Conservation (phyloP, 352 stramenopile genomes). For the Pythium apleroticum region DNA sequence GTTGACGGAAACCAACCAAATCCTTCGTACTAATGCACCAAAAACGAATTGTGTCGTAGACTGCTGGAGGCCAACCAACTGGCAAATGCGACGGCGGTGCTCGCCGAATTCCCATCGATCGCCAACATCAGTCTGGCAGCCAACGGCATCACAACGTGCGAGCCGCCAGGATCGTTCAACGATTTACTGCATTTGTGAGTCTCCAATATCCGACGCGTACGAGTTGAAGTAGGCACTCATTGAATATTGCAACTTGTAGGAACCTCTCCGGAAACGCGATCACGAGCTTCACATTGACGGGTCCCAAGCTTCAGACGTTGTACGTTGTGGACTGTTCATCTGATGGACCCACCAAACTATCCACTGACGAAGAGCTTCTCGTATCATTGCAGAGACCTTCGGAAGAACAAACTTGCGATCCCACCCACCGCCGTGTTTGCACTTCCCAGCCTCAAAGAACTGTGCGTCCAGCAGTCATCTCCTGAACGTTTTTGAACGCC, state of each 20-base stretch:
- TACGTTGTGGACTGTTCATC: not conserved
- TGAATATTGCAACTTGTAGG: not conserved
- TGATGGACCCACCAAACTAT: too few relatives aligned
- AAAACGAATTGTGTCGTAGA: not conserved
- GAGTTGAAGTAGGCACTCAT: not conserved
- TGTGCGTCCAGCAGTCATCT: conserved; percentile 15
- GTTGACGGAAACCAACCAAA: not conserved
- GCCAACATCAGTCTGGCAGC: conserved; percentile 10
- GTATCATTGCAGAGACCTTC: conserved; percentile 19
- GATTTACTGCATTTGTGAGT: conserved; percentile 14
- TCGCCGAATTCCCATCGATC: conserved; percentile 9
- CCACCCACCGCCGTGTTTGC: conserved; percentile 17
- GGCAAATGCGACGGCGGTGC: conserved; percentile 3
- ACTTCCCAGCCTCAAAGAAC: conserved; percentile 8
- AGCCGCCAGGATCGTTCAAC: not conserved
- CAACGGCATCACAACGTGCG: conserved; percentile 13
- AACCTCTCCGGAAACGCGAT: conserved; percentile 24
- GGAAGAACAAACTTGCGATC: conserved; percentile 13
- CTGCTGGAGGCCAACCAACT: conserved; percentile 17
- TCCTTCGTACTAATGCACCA: too few relatives aligned
- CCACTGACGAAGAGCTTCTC: too few relatives aligned
- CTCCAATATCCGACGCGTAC: not conserved
- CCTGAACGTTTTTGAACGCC: not conserved
- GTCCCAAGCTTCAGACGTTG: conserved; percentile 17
- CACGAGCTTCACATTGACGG: conserved; percentile 6